Evolutionary conservation across 1,139 yeast species (phyloP), one percentile per base, ranked within the genome.

Genomic region (Candida labiduridarum): DNA sequence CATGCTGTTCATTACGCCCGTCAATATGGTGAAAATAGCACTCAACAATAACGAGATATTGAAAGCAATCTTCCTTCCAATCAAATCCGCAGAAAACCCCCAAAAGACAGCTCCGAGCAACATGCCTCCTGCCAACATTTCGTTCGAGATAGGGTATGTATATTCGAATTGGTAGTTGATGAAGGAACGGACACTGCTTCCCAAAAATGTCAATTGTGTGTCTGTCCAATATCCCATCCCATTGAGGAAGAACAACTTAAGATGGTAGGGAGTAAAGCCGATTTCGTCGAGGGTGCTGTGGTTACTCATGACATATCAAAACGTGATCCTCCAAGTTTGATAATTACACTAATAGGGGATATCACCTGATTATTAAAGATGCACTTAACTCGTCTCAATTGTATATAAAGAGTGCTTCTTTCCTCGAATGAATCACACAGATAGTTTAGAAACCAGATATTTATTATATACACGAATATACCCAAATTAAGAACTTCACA

Each of bases 221-320:
- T 84, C 88, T 29, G 81, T 83, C 4, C 85, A 80, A 58, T 84
- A 83, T 22, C 88, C 89, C 76, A 82, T 76, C 12, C 88, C 88
- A 52, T 79, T 80, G 35, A 80, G 60, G 55, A 71, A 70, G 57
- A 79, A 69, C 16, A 69, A 56, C 50, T 69, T 69, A 44, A 65
- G 58, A 55, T 69, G 74, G 50, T 68, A 69, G 31, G 68, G 67
- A 22, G 74, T 69, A 54, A 69, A 68, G 0, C 74, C 74, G 52
- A 69, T 69, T 51, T 69, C 72, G 54, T 69, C 74, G 47, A 68
- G 64, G 7, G 74, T 66, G 45, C 68, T n/a, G n/a, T n/a, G n/a
- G n/a, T n/a, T n/a, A n/a, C n/a, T n/a, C n/a, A n/a, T n/a, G n/a
- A n/a, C n/a, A n/a, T n/a, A n/a, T n/a, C n/a, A n/a, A n/a, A n/a